Evolutionary conservation across 441 rosid species (phyloP), one percentile per base, ranked within the genome.

Genomic region (Biscutella laevigata): DNA sequence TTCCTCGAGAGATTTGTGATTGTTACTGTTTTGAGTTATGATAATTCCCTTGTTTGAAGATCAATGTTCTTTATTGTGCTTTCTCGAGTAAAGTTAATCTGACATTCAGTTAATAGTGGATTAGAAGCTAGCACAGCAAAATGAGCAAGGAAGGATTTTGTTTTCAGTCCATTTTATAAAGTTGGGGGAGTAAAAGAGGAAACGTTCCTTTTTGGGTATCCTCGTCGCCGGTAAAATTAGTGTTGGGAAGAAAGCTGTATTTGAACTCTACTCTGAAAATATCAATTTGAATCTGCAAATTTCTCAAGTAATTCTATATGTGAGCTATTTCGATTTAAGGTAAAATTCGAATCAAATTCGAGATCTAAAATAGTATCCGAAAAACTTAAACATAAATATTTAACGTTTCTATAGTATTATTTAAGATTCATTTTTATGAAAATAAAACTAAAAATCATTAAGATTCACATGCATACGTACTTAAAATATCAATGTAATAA

Each of bases 101-200:
- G 19, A 7, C 16, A 14, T 42, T 12, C 32, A 12, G 19, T 6
- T 8, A 5, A 11, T 54, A 38, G 17, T 40, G 3, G 14, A 7
- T n/a, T 51, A 24, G n/a, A n/a, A n/a, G n/a, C n/a, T n/a, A 35
- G 14, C 43, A 10, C 24, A 24, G 14, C 32, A 54, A 13, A 3
- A 12, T 13, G 47, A 22, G 15, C n/a, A 0, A 8, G 10, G 7
- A 27, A 11, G 2, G 33, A 53, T 10, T 15, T 13, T 10, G n/a
- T n/a, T 15, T 8, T 22, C 6, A 35, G 4, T 15, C 19, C 51
- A 12, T 34, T 35, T 8, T 13, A 15, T 3, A 47, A 59, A 47
- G 29, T 16, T 35, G 6, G 37, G n/a, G 11, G 37, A 62, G 73
- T 78, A 7, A 64, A 71, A 73, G 85, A 76, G 50, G 82, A 73